Conservation (phyloP, 179 eudicot genomes). For the Heliamphora pulchella region DNA sequence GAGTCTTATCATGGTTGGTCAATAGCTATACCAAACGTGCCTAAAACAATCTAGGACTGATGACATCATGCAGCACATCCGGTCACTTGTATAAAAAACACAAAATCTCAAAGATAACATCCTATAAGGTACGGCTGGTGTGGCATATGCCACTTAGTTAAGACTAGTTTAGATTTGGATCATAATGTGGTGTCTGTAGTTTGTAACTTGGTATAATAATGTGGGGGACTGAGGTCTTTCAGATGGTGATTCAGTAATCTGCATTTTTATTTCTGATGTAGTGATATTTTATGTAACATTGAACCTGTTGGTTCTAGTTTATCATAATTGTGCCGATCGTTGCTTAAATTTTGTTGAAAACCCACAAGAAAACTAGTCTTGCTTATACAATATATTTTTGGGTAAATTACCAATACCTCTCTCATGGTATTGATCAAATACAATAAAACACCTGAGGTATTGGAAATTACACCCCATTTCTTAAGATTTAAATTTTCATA, state of each 20-base stretch:
- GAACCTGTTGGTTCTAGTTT: conserved; percentile 5
- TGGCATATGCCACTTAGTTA: neutral
- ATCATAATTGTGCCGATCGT: neutral
- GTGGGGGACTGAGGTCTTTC: conserved; percentile 1
- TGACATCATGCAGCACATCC: neutral
- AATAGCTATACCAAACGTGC: neutral
- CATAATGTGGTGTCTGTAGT: neutral
- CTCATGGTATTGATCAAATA: no score
- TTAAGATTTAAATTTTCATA: no score
- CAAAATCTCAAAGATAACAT: neutral
- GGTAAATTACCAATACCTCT: no score
- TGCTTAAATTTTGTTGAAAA: neutral
- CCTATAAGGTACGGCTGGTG: neutral
- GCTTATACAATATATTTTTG: no score
- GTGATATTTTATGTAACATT: neutral
- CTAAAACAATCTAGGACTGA: neutral
- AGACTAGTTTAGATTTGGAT: neutral
- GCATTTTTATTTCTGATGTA: neutral
- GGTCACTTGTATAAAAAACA: neutral
- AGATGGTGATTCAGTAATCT: neutral
- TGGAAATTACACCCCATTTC: no score
- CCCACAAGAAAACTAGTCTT: no score
- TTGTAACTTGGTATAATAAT: neutral
- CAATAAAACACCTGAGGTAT: no score
- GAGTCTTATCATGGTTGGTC: neutral